phyloP scores from a whole-genome alignment of 2,329 filamentous ascomycete genomes.

The Cladosporium austrohemisphaericum region DNA sequence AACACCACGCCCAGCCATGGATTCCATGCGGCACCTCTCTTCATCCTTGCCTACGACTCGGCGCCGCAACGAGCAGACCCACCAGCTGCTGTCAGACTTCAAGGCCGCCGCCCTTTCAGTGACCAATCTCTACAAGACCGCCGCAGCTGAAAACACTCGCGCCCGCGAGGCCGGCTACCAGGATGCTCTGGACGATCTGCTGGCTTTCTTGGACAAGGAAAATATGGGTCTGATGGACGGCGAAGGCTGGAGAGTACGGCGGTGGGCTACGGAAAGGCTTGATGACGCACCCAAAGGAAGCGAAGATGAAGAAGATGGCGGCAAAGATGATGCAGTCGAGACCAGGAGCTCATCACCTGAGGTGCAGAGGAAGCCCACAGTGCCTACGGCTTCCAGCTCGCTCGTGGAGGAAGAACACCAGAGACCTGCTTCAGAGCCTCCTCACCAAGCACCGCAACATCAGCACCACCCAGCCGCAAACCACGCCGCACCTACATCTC shows the following conservation, averaged over 20 bases:
- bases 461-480: constrained; percentile 11
- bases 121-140: constrained; percentile 93
- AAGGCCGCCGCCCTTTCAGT: constrained; percentile 89
- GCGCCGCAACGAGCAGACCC: constrained; percentile 29
- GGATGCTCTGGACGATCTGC: constrained; percentile 84
- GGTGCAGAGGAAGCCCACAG: constrained; percentile 24
- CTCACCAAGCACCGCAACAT: constrained; percentile 13
- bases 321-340: constrained; percentile 48
- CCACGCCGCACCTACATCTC: not conserved
- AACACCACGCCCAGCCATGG: constrained; percentile 44
- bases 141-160: constrained; percentile 70
- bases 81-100: constrained; percentile 75
- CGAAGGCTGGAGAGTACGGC: constrained; percentile 65
- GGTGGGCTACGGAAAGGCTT: constrained; percentile 66
- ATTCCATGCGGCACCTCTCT: constrained; percentile 62
- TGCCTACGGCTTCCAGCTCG: constrained; percentile 22
- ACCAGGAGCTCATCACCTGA: constrained; percentile 38
- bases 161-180: constrained; percentile 82
- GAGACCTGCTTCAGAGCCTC: constrained; percentile 17
- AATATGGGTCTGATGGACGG: constrained; percentile 74
- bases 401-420: constrained; percentile 21
- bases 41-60: constrained; percentile 55
- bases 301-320: constrained; percentile 65
- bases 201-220: constrained; percentile 79
- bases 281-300: constrained; percentile 57